Percentiles rank a stretch among this genome's conserved stretches.
Evolutionary conservation across 2,329 filamentous ascomycete genomes (phyloP).

Genomic region (Penicillium olsonii): DNA sequence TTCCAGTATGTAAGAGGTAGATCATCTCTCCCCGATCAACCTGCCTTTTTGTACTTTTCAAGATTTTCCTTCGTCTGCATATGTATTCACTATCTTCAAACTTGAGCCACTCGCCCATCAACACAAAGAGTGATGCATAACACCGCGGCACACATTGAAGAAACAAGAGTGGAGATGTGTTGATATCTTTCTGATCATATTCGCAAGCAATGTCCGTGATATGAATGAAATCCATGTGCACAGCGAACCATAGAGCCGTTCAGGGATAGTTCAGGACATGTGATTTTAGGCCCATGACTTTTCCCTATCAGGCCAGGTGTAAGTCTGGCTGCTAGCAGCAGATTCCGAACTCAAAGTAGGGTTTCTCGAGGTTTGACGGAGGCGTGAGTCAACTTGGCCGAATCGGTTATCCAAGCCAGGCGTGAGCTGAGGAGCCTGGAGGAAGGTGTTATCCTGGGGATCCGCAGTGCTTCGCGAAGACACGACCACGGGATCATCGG

Average conservation of each 20-base stretch:
- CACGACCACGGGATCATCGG: background rate
- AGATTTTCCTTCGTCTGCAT: background rate
- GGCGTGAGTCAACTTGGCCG: background rate
- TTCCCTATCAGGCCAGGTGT: no score
- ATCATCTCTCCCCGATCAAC: background rate
- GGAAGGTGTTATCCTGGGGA: background rate
- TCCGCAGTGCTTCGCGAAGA: background rate
- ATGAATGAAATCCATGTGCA: no score
- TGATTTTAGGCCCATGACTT: no score
- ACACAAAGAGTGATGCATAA: background rate
- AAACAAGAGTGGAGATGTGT: no score
- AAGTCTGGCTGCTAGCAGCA: no score
- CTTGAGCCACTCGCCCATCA: background rate
- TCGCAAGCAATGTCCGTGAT: no score
- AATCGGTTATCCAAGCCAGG: no score
- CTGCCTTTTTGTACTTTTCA: background rate
- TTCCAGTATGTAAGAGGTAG: background rate
- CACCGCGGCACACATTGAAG: background rate
- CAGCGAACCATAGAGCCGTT: background rate
- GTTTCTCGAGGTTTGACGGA: background rate
- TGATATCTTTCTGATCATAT: no score
- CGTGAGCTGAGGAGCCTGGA: background rate
- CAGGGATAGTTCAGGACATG: no score
- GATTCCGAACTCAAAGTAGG: background rate
- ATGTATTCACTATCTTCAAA: background rate